Conservation (phyloP, 2,329 filamentous ascomycete genomes). For the Mycosphaerella sp. region DNA sequence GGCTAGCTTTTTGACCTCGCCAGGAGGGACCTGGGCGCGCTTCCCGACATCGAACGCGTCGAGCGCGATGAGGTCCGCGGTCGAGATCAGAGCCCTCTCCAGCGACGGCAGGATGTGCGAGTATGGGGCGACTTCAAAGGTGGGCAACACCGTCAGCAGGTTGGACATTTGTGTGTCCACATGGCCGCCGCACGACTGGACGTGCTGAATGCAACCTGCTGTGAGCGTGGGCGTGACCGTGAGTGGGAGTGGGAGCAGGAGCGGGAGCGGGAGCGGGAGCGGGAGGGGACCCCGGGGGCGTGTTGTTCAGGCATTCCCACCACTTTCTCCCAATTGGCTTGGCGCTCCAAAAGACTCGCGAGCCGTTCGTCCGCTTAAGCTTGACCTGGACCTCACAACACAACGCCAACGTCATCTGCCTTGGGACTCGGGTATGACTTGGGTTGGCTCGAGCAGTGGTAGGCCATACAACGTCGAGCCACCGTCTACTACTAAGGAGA, state of each 20-base stretch:
- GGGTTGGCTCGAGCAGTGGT: too few species aligned
- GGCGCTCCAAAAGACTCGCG: not conserved
- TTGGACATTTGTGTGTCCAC: constrained; percentile 62
- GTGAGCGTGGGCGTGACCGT: too few species aligned
- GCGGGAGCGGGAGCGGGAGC: too few species aligned
- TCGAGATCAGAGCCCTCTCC: constrained; percentile 70
- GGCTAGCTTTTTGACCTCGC: constrained; percentile 70
- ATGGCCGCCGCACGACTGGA: constrained; percentile 19
- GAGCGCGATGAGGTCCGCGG: constrained; percentile 77
- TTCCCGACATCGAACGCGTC: constrained; percentile 78
- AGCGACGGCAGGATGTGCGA: constrained; percentile 70
- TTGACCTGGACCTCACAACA: not conserved
- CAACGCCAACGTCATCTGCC: constrained; percentile 2
- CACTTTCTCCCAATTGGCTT: not conserved
- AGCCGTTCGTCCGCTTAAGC: not conserved
- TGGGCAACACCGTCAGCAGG: constrained; percentile 73
- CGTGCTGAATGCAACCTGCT: not conserved
- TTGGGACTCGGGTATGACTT: not conserved
- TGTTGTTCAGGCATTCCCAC: not conserved
- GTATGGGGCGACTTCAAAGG: constrained; percentile 66
- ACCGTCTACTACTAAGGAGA: not conserved
- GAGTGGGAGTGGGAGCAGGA: too few species aligned
- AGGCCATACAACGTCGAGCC: not conserved
- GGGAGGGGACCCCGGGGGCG: too few species aligned
- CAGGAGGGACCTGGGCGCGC: constrained; percentile 72